A percentile compares a stretch with the other conserved stretches of the same genome.
Evolutionary conservation across 768 basidiomycete species (phyloP).

Genomic region (Boletus reticulatus): DNA sequence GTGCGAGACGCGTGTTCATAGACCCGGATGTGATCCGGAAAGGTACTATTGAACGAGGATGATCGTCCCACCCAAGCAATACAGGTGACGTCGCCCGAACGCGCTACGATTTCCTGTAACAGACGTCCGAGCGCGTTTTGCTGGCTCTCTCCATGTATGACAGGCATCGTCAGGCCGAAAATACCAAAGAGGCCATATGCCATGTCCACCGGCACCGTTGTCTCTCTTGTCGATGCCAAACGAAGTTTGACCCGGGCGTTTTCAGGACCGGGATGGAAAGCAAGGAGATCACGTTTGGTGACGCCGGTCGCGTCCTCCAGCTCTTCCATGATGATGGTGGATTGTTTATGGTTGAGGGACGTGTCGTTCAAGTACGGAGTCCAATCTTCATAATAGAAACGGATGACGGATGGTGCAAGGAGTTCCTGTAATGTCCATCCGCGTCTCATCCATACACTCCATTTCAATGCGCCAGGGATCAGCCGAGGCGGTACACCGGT

Average conservation of each 20-base stretch:
- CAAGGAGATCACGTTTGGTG: conserved; percentile 3
- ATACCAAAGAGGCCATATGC: conserved; percentile 23
- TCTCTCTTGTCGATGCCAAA: conserved; percentile 22
- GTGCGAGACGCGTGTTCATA: conserved; percentile 3
- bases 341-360: conserved; percentile 18
- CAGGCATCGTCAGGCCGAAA: conserved; percentile 13
- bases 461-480: conserved; percentile 6
- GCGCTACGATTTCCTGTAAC: conserved; percentile 17
- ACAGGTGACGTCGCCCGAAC: conserved; percentile 18
- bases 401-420: conserved; percentile 18
- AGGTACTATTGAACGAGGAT: conserved; percentile 21
- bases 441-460: conserved; percentile 20
- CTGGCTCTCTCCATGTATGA: conserved; percentile 18
- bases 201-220: conserved; percentile 17
- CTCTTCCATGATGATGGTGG: conserved; percentile 12
- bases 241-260: conserved; percentile 14
- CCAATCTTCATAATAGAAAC: conserved; percentile 23
- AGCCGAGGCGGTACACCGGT: conserved; percentile 6
- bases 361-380: conserved; percentile 15
- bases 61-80: conserved; percentile 19
- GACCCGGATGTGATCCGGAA: conserved; percentile 16
- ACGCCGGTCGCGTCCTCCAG: conserved; percentile 9
- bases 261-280: conserved; percentile 10
- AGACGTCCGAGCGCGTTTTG: conserved; percentile 20
- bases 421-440: conserved; percentile 26